Evolutionary conservation across 202 grass and related monocot genomes (phyloP), one percentile per base, ranked within the genome.

Genomic region (Setaria italica): DNA sequence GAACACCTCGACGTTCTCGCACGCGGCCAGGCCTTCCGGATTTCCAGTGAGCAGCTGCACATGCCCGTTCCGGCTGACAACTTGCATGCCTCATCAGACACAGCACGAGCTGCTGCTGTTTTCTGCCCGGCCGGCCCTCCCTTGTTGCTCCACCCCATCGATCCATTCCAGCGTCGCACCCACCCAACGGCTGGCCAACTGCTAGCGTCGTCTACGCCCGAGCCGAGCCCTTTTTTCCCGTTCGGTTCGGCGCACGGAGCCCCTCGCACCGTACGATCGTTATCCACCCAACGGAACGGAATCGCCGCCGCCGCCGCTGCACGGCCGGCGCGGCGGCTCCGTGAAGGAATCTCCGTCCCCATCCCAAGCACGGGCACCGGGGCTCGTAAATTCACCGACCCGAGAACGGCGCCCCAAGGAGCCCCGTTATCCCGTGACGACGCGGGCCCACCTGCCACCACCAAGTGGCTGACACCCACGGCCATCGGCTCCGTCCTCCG

Each of bases 361-460:
- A 15, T 11, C 25, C 14, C 42, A 3, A 21, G 78, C 78, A 53
- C 63, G 48, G 20, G 1, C 34, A 57, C 65, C 65, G 67, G 80
- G 37, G 39, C 51, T 56, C 79, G 67, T 82, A 21, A 74, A 74
- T 19, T 74, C 71, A 11, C 71, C 70, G 21, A 73, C 66, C 65
- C 32, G 5, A 8, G 14, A 16, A 25, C 9, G 39, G 39, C 39
- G 39, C 39, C 25, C 25, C 25, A 25, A 25, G 39, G 39, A 35
- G 71, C 2, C 60, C 46, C 62, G 62, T 69, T 89, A 68, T 4
- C 75, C 53, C 74, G 84, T 86, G 84, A 85, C 59, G 68, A 58
- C 21, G 42, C 13, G 74, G 88, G 11, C 74, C 84, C 84, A 80
- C 74, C 12, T 2, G 34, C 34, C 34, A 7, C 9, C 43, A 34